A percentile compares a stretch with the other conserved stretches of the same genome.
phyloP scores from a whole-genome alignment of 2,329 filamentous ascomycete species.

The Neonectria hederae region DNA sequence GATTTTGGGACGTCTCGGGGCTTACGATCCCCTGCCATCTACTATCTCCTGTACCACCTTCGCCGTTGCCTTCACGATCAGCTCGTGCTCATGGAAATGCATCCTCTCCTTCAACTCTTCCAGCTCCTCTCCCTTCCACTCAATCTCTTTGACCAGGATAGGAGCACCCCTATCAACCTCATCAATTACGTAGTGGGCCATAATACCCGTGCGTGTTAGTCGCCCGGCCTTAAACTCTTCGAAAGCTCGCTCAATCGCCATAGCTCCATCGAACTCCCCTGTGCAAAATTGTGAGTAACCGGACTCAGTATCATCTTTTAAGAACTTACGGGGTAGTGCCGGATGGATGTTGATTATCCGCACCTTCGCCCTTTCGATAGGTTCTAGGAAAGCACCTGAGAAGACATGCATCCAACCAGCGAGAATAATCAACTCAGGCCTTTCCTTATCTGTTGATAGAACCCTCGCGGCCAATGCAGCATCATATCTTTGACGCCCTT shows the following conservation, averaged over 20 bases:
- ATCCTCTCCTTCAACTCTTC: conserved; percentile 76
- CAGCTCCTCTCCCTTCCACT: conserved; percentile 70
- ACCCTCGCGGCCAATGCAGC: conserved; percentile 76
- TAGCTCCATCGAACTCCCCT: conserved; percentile 79
- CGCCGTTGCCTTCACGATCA: conserved; percentile 80
- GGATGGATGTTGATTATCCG: conserved; percentile 87
- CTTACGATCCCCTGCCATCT: conserved; percentile 21
- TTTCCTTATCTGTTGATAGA: conserved; percentile 57
- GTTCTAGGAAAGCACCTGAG: conserved; percentile 73
- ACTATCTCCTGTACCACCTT: conserved; percentile 56
- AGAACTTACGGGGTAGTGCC: conserved; percentile 67
- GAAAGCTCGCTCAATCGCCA: conserved; percentile 82
- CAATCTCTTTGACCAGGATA: conserved; percentile 75
- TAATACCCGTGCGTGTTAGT: conserved; percentile 81
- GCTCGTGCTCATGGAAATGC: conserved; percentile 77
- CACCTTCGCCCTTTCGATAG: conserved; percentile 69
- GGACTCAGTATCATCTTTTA: conserved; percentile 54
- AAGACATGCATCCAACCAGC: conserved; percentile 92
- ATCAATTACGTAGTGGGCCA: conserved; percentile 85
- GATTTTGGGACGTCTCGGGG: not conserved
- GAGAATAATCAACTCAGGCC: conserved; percentile 80
- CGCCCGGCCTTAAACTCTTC: conserved; percentile 72
- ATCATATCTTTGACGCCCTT: conserved; percentile 77
- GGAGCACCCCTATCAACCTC: conserved; percentile 84
- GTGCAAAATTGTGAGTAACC: conserved; percentile 36